Conservation (phyloP, 2,329 filamentous ascomycete species). For the Juglanconis juglandina region DNA sequence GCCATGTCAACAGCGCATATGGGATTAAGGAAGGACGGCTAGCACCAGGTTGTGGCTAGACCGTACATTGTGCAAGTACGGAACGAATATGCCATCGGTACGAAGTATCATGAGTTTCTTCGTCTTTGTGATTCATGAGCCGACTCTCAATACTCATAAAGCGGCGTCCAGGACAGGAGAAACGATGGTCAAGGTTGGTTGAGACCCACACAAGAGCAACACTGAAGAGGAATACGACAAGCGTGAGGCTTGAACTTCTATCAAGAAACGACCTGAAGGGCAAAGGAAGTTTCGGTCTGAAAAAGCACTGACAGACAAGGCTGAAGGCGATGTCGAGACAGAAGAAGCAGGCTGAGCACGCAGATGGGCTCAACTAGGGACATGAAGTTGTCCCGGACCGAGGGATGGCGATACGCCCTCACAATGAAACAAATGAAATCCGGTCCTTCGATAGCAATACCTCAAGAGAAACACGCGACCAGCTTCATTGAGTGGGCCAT, state of each 20-base stretch:
- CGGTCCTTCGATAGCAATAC: background rate
- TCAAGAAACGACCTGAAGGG: background rate
- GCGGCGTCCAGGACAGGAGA: background rate
- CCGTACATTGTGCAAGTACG: background rate
- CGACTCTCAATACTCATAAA: background rate
- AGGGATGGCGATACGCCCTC: background rate
- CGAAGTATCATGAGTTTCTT: background rate
- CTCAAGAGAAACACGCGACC: background rate
- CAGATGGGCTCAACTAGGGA: background rate
- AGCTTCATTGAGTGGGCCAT: background rate
- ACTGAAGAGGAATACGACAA: background rate
- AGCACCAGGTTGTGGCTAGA: background rate
- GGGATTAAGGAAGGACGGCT: background rate
- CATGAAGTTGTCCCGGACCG: background rate
- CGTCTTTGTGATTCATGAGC: background rate
- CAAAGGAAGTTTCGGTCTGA: background rate
- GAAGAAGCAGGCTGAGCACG: background rate
- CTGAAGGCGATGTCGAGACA: background rate
- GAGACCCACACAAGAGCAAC: background rate
- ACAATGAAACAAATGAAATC: constrained; percentile 13
- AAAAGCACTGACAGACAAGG: background rate
- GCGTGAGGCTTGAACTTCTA: background rate
- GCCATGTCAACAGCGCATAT: background rate
- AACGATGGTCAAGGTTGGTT: background rate
- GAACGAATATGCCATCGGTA: too few relatives aligned